Percentiles rank a stretch among this genome's conserved stretches.
Evolutionary conservation across 2,329 filamentous ascomycete genomes (phyloP).

Genomic region (Neophaeococcomyces aloes): DNA sequence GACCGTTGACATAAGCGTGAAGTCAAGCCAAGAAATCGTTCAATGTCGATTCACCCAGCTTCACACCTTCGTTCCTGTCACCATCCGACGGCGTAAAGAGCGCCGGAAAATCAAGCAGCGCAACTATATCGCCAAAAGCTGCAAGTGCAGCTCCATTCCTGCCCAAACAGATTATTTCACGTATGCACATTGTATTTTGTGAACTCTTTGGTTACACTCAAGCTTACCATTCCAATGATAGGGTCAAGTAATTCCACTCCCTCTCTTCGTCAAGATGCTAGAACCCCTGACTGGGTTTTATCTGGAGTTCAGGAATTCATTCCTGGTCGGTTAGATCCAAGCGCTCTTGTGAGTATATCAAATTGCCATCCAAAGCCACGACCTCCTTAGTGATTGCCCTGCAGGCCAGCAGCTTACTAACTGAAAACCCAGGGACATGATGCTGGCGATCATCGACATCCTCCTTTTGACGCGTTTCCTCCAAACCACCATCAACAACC

Average conservation of each 20-base stretch:
- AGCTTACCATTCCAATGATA: slow-evolving; percentile 11
- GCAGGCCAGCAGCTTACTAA: not conserved
- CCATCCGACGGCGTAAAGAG: slow-evolving; percentile 32
- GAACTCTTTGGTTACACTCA: slow-evolving; percentile 7
- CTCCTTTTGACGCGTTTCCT: slow-evolving; percentile 17
- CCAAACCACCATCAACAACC: slow-evolving; percentile 31
- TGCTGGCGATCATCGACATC: slow-evolving; percentile 1
- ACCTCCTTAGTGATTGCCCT: no score
- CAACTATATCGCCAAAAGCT: slow-evolving; percentile 67
- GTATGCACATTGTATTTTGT: slow-evolving; percentile 23
- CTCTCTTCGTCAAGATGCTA: slow-evolving; percentile 31
- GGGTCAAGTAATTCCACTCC: slow-evolving; percentile 34
- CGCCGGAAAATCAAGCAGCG: slow-evolving; percentile 15
- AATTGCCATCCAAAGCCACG: slow-evolving; percentile 10
- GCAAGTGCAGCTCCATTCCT: slow-evolving; percentile 64
- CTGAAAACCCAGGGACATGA: not conserved
- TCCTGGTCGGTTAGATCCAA: slow-evolving; percentile 43
- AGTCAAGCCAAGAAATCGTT: slow-evolving; percentile 39
- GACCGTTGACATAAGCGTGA: slow-evolving; percentile 1
- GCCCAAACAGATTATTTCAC: slow-evolving; percentile 32
- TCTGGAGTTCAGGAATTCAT: slow-evolving; percentile 41
- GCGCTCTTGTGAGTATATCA: slow-evolving; percentile 41
- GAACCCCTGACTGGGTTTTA: slow-evolving; percentile 35
- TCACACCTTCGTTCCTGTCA: slow-evolving; percentile 58
- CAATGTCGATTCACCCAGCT: slow-evolving; percentile 93